phyloP scores from a whole-genome alignment of 441 rosid genomes.

The Eugenia klotzschiana region DNA sequence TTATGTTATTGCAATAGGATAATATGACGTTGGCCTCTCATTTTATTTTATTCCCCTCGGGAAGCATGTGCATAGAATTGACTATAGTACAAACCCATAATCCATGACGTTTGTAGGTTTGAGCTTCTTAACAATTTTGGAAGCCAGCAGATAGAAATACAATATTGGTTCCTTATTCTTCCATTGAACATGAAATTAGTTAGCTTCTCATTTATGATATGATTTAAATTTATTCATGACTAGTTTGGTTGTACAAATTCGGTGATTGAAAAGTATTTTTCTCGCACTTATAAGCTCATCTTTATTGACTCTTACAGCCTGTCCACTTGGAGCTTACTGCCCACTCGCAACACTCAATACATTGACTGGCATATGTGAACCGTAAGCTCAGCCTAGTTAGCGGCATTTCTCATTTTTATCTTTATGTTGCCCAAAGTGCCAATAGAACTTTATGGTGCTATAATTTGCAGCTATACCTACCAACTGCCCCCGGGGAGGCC shows the following conservation, averaged over 20 bases:
- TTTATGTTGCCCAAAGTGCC: not conserved
- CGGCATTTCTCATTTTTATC: not conserved
- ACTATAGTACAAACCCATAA: not conserved
- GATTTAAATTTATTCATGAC: not conserved
- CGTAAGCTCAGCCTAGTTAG: slow-evolving; percentile 29
- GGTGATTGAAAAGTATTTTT: not conserved
- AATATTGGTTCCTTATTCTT: not conserved
- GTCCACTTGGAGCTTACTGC: slow-evolving; percentile 54
- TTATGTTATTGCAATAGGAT: not conserved
- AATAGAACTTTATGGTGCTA: slow-evolving; percentile 4
- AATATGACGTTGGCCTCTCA: not conserved
- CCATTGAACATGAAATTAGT: not conserved
- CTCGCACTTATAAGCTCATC: not conserved
- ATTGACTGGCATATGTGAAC: slow-evolving; percentile 43
- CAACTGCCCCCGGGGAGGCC: slow-evolving; percentile 55
- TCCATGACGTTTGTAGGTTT: not conserved
- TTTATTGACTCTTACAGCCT: slow-evolving; percentile 17
- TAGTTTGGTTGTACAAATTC: not conserved
- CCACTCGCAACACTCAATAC: slow-evolving; percentile 48
- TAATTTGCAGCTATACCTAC: slow-evolving; percentile 57
- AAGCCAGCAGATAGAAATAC: not conserved
- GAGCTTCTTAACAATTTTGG: not conserved
- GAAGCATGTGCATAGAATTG: not conserved
- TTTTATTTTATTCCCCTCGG: not conserved
- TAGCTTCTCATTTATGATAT: not conserved